Base-by-base conservation (phyloP, 2,329 filamentous ascomycete genomes). In the Podosphaera fusca region DNA sequence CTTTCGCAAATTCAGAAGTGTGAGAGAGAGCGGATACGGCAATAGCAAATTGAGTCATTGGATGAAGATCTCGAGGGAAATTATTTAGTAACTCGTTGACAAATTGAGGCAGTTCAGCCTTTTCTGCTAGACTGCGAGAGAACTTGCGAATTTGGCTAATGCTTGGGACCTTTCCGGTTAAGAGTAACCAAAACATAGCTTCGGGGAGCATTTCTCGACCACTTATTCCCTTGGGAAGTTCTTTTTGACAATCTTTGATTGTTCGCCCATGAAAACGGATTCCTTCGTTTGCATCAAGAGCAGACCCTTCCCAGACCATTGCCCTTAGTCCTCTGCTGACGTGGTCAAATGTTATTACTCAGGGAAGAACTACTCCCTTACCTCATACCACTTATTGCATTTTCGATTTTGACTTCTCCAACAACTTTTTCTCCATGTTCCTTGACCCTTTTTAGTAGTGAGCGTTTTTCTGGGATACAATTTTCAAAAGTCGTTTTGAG, bases 241-340 rank as follows among this genome's bases (percentile, higher is more conserved):
- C 84, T 63, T 82, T 80, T 69, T 96, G 92, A 75, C 92, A 98
- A 69, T 98, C 90, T 73, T 94, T 94, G 76, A 98, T 98, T 61
- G 89, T 95, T 67, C 84, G 85, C 69, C 92, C 92, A 70, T 96
- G 92, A 77, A 98, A 98, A 61, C 90, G 86, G 69, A 98, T 98
- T 59, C 92, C 92, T 73, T 96, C 89, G 67, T 98, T 84, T 63
- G 92, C 85, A 68, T 98, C 92, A 55, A 98, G 82, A 31, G 96
- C 90, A 9, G 89, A 95, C 52, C 92, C 92, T 72, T 98, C 92
- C 92, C 92, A 98, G 57, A 98, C 79, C 88, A 98, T 95, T 63
- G 89, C 86, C 74, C 95, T 95, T 63, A 98, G 79, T 45, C 90
- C 90, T 71, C 75, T 78, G 59, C 42, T n/a, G 9, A 38, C 30